Conservation (phyloP, 202 grass and related monocot species). For the Panicum virgatum region DNA sequence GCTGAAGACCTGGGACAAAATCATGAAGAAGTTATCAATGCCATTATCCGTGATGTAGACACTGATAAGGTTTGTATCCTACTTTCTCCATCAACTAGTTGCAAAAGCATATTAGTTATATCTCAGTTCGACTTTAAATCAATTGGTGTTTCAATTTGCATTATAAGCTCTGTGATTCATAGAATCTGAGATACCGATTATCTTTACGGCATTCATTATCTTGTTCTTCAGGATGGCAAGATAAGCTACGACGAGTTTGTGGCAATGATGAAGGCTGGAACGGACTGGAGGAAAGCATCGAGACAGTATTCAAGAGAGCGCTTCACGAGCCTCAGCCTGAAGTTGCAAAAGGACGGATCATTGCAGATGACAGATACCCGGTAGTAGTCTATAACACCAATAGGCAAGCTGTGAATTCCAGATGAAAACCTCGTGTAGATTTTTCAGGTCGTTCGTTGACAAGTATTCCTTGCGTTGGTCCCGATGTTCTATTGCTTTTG, state of each 20-base stretch:
- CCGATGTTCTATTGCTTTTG: conserved; percentile 30
- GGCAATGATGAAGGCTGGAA: conserved; percentile 93
- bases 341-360: conserved; percentile 87
- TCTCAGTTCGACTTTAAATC: background rate
- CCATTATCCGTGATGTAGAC: conserved; percentile 84
- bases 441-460: conserved; percentile 48
- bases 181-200: background rate
- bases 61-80: conserved; percentile 90
- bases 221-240: conserved; percentile 73
- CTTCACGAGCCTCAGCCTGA: conserved; percentile 80
- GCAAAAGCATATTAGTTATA: conserved; percentile 17
- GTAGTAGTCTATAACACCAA: conserved; percentile 38
- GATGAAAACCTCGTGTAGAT: conserved; percentile 60
- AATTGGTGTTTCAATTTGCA: too few relatives aligned
- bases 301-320: conserved; percentile 86
- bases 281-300: too few relatives aligned
- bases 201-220: background rate
- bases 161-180: too few relatives aligned
- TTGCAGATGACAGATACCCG: conserved; percentile 57
- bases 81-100: background rate
- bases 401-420: conserved; percentile 73
- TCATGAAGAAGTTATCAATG: conserved; percentile 80
- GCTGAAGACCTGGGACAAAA: conserved; percentile 72
- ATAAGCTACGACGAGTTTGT: conserved; percentile 92
- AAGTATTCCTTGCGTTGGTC: conserved; percentile 30